These are phyloP conservation scores for Alternaria sp. DNA, from an alignment of 2,329 filamentous ascomycete genomes.

Conservation along the genomic window DNA sequence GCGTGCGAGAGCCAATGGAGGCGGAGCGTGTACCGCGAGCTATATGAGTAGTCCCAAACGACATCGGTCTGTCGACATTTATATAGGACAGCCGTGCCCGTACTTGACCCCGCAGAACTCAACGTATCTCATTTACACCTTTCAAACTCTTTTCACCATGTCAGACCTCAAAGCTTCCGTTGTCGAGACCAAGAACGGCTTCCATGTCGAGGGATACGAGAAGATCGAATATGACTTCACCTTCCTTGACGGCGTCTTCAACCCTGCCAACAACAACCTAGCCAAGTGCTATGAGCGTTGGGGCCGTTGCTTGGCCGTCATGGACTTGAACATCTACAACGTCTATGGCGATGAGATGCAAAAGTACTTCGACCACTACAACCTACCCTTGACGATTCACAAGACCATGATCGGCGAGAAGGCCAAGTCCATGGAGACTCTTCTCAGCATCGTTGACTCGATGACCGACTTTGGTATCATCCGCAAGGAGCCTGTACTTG, in stretches of 20 bases:
- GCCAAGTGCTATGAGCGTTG: constrained; percentile 71
- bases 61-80: constrained; percentile 20
- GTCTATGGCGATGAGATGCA: constrained; percentile 73
- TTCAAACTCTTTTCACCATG: constrained; percentile 57
- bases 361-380: constrained; percentile 71
- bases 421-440: constrained; percentile 75
- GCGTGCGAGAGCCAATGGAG: constrained; percentile 35
- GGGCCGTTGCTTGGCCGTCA: constrained; percentile 72
- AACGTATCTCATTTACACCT: constrained; percentile 32
- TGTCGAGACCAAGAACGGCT: constrained; percentile 68
- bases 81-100: constrained; percentile 29
- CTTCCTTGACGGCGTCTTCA: constrained; percentile 74
- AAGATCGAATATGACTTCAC: constrained; percentile 80
- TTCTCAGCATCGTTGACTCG: constrained; percentile 73
- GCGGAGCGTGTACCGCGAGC: constrained; percentile 25
- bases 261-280: constrained; percentile 66
- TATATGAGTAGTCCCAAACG: constrained; percentile 19
- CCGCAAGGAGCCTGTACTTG: constrained; percentile 61
- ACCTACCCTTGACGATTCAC: constrained; percentile 69
- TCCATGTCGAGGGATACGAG: constrained; percentile 76
- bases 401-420: constrained; percentile 79
- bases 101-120: constrained; percentile 29
- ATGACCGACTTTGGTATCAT: constrained; percentile 78
- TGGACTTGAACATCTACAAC: constrained; percentile 75
- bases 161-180: constrained; percentile 73